These are phyloP conservation scores for Phylloporus sp. DNA, from an alignment of 768 basidiomycete genomes.

Conservation along the genomic window DNA sequence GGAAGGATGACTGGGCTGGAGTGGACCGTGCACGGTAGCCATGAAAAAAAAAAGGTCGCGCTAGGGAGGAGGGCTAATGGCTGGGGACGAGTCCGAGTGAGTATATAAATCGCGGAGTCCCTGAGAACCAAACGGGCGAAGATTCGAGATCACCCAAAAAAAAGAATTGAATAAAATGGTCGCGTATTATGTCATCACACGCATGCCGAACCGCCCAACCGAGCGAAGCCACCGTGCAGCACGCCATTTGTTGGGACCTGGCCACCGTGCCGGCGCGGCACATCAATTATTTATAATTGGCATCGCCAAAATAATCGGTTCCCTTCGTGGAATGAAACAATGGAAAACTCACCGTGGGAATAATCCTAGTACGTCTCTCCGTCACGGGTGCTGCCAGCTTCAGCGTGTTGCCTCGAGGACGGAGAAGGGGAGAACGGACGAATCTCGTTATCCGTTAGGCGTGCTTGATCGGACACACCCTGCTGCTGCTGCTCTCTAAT, in stretches of 20 bases:
- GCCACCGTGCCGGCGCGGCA: constrained; percentile 21
- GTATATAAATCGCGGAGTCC: constrained; percentile 23
- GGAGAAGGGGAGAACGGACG: constrained; percentile 28
- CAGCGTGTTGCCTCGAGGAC: constrained; percentile 29
- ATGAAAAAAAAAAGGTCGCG: constrained; percentile 23
- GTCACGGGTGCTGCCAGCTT: constrained; percentile 3
- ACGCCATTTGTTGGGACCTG: constrained; percentile 21
- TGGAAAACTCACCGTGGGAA: constrained; percentile 33
- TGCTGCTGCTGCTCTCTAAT: constrained; percentile 12
- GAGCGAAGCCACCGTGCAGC: constrained; percentile 20
- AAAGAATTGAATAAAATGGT: constrained; percentile 1
- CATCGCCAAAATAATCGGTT: constrained; percentile 21
- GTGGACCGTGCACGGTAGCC: constrained; percentile 31
- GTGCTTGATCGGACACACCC: constrained; percentile 19
- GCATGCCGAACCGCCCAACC: constrained; percentile 25
- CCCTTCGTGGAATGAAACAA: constrained; percentile 26
- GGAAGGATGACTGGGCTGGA: constrained; percentile 25
- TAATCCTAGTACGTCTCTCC: constrained; percentile 8
- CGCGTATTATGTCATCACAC: constrained; percentile 18
- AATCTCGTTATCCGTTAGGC: constrained; percentile 22
- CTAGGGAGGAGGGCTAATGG: constrained; percentile 11
- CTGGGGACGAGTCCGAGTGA: constrained; percentile 1
- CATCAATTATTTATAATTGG: constrained; percentile 27
- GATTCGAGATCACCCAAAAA: constrained; percentile 9
- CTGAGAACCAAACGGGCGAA: constrained; percentile 20